These are phyloP conservation scores for Chlamydomonas incerta DNA, from an alignment of 139 green algal genomes.

Conservation along the genomic window DNA sequence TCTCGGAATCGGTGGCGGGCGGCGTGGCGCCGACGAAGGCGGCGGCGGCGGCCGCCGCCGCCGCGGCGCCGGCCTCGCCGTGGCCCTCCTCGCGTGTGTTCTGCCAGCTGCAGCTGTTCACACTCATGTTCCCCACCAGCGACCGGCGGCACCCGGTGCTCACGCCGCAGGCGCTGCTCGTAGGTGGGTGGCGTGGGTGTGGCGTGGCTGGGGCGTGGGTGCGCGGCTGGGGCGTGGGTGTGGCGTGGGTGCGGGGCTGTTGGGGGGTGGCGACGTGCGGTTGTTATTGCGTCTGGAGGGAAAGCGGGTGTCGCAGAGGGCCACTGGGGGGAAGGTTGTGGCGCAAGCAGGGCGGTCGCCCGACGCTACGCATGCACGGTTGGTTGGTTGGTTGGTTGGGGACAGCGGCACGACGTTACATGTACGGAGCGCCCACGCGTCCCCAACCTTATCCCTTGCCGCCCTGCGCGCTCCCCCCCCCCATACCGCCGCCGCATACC, in stretches of 20 bases:
- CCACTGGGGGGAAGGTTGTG: no score
- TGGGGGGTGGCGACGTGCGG: no score
- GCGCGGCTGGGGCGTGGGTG: not conserved
- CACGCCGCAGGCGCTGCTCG: constrained; percentile 78
- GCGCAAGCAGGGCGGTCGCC: no score
- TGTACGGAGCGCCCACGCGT: no score
- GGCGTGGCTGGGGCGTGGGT: not conserved
- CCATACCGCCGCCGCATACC: not conserved
- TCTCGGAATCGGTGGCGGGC: not conserved
- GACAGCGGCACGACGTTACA: no score
- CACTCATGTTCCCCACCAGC: constrained; percentile 83
- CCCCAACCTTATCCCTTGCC: no score
- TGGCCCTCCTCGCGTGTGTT: constrained; percentile 71
- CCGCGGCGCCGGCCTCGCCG: not conserved
- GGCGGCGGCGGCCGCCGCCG: not conserved
- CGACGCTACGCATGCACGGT: no score
- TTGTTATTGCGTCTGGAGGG: no score
- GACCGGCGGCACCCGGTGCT: constrained; percentile 89
- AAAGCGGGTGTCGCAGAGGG: no score
- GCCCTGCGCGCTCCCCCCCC: no score
- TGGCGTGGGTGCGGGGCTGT: no score
- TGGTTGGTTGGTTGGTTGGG: no score
- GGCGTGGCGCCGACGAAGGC: not conserved
- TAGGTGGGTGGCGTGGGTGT: constrained; percentile 27
- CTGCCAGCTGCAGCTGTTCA: constrained; percentile 89